phyloP scores from a whole-genome alignment of 805 yeast species.

The Dipodascopsis uninucleata region DNA sequence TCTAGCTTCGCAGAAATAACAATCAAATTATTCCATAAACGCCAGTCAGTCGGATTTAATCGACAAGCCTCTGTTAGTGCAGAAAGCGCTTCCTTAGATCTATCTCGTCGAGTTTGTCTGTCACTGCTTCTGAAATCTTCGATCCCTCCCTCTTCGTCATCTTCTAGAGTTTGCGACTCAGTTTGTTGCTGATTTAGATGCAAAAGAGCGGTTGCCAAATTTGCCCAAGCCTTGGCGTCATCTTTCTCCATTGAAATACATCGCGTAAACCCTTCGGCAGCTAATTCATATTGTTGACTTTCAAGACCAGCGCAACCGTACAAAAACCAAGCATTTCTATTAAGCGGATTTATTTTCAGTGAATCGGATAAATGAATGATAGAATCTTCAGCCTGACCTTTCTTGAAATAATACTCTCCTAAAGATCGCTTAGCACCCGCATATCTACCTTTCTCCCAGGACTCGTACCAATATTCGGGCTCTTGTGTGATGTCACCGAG shows the following conservation, averaged over 20 bases:
- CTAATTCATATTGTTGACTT: constrained; percentile 61
- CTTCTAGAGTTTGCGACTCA: too few species aligned
- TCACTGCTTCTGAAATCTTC: not conserved
- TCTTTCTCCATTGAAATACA: constrained; percentile 82
- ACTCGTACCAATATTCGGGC: constrained; percentile 71
- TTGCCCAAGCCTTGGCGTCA: constrained; percentile 84
- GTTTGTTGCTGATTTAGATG: constrained; percentile 55
- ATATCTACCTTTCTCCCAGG: constrained; percentile 84
- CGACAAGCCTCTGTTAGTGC: constrained; percentile 79
- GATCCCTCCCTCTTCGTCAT: constrained; percentile 3
- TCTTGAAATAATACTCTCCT: constrained; percentile 61
- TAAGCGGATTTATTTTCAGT: constrained; percentile 65
- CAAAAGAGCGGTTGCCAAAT: constrained; percentile 75
- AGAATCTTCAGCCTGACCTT: constrained; percentile 50
- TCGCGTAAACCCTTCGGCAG: constrained; percentile 88
- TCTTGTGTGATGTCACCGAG: constrained; percentile 81
- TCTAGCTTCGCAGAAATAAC: constrained; percentile 73
- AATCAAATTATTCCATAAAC: constrained; percentile 83
- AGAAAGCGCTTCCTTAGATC: constrained; percentile 65
- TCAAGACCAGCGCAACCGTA: constrained; percentile 90
- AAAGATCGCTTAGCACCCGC: constrained; percentile 82
- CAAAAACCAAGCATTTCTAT: constrained; percentile 81
- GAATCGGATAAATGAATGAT: constrained; percentile 72
- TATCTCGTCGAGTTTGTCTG: too few species aligned
- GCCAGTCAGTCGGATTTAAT: constrained; percentile 66